Base-by-base conservation (phyloP, 768 basidiomycete species). In the Trametes cingulata region DNA sequence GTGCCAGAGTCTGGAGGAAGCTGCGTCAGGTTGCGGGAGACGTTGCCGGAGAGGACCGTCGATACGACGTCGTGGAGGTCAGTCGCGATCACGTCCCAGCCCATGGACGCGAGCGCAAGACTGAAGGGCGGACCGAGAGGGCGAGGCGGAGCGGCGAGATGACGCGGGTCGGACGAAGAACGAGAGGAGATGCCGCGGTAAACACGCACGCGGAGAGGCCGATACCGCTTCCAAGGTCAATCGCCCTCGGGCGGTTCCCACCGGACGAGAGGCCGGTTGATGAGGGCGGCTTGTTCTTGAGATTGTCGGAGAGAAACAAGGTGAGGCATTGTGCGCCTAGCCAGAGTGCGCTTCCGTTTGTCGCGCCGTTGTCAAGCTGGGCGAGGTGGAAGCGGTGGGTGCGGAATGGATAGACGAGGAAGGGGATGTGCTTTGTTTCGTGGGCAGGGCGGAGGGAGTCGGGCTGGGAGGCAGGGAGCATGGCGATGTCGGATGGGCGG, bases 321-420 rank as follows among this genome's bases (percentile, higher is more conserved):
- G 88, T 79, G 39, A 94, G 80, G 69, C 88, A 81, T 72, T 95
- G 92, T 0, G 85, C 89, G 41, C 85, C 85, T 52, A 93, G 84
- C 93, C 93, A 94, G 51, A 94, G 83, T 2, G 89, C 84, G 2
- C 91, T 93, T 17, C 93, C 93, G 60, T 90, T 93, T 24, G 86
- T 83, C 15, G 72, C 67, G 41, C 88, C 86, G 67, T 89, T 80
- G 71, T 83, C 76, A 43, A 70, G 76, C 75, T 90, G 88, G 2
- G 70, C n/a, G 52, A 91, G 79, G 20, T 65, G 59, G 63, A 90
- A 86, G 15, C 66, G 46, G 53, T 64, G 60, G 19, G 52, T 12
- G 46, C 65, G 62, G 76, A 82, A 76, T n/a, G 77, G 69, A 67
- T 81, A 80, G 6, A 49, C n/a, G 56, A 90, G 81, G 36, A 74